phyloP scores from a whole-genome alignment of 306 rosid species.

The Inga leiocalycina region DNA sequence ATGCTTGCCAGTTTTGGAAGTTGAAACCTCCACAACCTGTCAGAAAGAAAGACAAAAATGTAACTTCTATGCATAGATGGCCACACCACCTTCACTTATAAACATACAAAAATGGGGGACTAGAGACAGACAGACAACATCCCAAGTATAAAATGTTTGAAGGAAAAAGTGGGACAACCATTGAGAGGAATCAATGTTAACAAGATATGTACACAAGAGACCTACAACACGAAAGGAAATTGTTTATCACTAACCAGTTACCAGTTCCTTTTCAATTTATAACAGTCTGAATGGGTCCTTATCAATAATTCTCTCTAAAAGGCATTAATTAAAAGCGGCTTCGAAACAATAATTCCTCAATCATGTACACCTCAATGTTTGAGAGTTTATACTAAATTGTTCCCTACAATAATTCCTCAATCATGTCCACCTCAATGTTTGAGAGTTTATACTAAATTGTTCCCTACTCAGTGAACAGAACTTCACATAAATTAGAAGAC shows the following conservation, averaged over 20 bases:
- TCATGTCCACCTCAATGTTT: background rate
- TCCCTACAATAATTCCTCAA: background rate
- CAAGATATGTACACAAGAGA: background rate
- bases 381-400: background rate
- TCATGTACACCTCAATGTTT: background rate
- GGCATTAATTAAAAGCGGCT: background rate
- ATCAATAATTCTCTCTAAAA: slow-evolving; percentile 2
- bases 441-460: background rate
- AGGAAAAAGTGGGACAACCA: background rate
- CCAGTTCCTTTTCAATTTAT: background rate
- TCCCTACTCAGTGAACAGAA: background rate
- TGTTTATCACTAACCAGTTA: background rate
- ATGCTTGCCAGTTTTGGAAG: slow-evolving; percentile 78
- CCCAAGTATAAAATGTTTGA: background rate
- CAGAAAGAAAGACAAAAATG: background rate
- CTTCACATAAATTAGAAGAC: background rate
- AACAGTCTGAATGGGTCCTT: background rate
- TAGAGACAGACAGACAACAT: background rate
- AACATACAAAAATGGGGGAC: too few species aligned
- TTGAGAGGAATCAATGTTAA: background rate
- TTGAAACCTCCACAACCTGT: slow-evolving; percentile 79
- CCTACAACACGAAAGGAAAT: background rate
- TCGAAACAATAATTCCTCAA: background rate
- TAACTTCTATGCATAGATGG: background rate
- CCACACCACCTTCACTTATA: background rate